These are phyloP conservation scores for Pythium plurisporium DNA, from an alignment of 352 stramenopile species.

Conservation along the genomic window DNA sequence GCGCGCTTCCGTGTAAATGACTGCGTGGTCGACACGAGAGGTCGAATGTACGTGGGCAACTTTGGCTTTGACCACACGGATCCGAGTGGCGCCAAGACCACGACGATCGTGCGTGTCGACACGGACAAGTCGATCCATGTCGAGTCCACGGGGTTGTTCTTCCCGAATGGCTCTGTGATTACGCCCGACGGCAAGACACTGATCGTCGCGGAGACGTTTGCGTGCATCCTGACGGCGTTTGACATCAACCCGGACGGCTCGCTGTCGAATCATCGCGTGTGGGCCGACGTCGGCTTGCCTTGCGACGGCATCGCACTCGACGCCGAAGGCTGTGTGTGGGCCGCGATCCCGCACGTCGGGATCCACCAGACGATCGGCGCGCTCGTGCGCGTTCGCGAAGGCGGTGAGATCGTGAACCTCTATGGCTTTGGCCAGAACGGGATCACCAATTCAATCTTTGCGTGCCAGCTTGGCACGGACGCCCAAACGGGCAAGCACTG, in stretches of 20 bases:
- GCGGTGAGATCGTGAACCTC: slow-evolving; percentile 47
- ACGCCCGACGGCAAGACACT: slow-evolving; percentile 68
- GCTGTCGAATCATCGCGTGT: slow-evolving; percentile 45
- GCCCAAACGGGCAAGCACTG: slow-evolving; percentile 36
- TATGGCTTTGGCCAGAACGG: slow-evolving; percentile 58
- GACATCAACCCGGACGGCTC: slow-evolving; percentile 46
- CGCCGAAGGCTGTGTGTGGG: slow-evolving; percentile 64
- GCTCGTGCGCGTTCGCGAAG: slow-evolving; percentile 49
- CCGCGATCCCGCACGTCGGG: slow-evolving; percentile 44
- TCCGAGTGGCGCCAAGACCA: slow-evolving; percentile 28
- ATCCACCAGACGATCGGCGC: slow-evolving; percentile 44
- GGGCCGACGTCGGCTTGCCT: slow-evolving; percentile 44
- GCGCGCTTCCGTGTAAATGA: slow-evolving; percentile 56
- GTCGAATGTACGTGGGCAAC: slow-evolving; percentile 54
- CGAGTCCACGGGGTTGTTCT: slow-evolving; percentile 52
- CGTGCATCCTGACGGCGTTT: slow-evolving; percentile 47
- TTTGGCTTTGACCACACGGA: slow-evolving; percentile 53
- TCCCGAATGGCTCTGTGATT: slow-evolving; percentile 69
- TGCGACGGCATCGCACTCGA: slow-evolving; percentile 63
- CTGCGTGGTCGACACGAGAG: slow-evolving; percentile 45
- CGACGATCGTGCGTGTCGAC: slow-evolving; percentile 54
- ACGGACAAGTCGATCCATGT: slow-evolving; percentile 40
- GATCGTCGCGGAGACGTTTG: slow-evolving; percentile 65
- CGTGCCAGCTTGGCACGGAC: slow-evolving; percentile 59
- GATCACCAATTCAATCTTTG: slow-evolving; percentile 47